Conservation (phyloP, 768 basidiomycete genomes). For the Naganishia onofrii region DNA sequence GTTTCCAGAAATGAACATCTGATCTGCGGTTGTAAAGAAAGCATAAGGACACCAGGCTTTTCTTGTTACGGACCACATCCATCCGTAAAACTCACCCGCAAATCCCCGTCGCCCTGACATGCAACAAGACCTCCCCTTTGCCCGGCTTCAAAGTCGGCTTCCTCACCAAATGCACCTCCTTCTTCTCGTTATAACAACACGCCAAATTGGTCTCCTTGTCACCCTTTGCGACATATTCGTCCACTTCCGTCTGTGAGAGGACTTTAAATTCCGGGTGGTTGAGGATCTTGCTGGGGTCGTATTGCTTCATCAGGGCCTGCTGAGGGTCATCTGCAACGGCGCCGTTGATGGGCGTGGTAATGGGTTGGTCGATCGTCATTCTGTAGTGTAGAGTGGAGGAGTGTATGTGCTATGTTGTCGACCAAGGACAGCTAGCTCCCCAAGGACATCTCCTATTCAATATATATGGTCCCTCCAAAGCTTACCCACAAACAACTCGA, state of each 20-base stretch:
- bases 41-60: not conserved
- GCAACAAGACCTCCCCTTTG: conserved; percentile 47
- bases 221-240: conserved; percentile 35
- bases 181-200: conserved; percentile 48
- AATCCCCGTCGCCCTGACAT: conserved; percentile 53
- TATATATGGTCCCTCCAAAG: not conserved
- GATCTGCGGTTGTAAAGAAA: conserved; percentile 33
- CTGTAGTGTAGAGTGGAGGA: no score
- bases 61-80: not conserved
- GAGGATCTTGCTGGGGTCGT: conserved; percentile 49
- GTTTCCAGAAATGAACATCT: conserved; percentile 53
- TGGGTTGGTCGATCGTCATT: conserved; percentile 15
- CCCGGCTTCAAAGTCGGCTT: conserved; percentile 50
- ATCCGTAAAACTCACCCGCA: conserved; percentile 48
- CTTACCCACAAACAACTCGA: not conserved
- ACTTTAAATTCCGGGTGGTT: conserved; percentile 50
- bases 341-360: not conserved
- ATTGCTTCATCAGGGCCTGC: conserved; percentile 16
- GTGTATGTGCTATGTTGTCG: not conserved
- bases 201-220: conserved; percentile 48
- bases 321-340: not conserved
- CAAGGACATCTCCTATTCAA: not conserved
- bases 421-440: no score
- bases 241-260: conserved; percentile 29
- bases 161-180: conserved; percentile 51